Conservation (phyloP, 2,329 filamentous ascomycete species). For the Cordyceps cicadae region DNA sequence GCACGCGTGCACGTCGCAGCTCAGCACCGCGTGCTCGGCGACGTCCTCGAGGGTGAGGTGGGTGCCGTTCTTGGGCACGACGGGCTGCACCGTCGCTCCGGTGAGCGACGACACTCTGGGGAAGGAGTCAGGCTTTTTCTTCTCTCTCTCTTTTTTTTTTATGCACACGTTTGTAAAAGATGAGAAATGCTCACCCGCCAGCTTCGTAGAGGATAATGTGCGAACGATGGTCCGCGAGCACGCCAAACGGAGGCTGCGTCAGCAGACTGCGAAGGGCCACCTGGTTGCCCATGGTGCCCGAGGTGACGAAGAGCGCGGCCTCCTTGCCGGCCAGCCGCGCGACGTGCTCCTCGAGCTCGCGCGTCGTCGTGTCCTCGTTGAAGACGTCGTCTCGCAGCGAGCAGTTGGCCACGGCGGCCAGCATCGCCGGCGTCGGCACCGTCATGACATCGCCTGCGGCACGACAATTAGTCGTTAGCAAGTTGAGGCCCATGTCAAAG, state of each 20-base stretch:
- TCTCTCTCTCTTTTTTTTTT: too few relatives aligned
- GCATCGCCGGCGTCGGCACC: constrained; percentile 72
- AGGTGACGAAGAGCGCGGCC: constrained; percentile 70
- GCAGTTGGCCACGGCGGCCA: constrained; percentile 65
- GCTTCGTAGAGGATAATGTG: constrained; percentile 67
- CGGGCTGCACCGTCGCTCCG: constrained; percentile 59
- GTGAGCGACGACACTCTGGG: constrained; percentile 59
- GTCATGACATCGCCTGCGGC: constrained; percentile 49
- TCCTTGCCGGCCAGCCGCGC: constrained; percentile 68
- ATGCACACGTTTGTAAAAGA: neutral
- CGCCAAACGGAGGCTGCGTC: constrained; percentile 67
- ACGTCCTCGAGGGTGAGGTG: constrained; percentile 75
- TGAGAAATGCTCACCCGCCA: constrained; percentile 40
- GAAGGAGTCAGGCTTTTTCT: neutral
- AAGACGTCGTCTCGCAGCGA: constrained; percentile 80
- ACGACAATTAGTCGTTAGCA: too few relatives aligned
- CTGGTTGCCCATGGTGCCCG: constrained; percentile 93
- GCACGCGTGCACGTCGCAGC: constrained; percentile 66
- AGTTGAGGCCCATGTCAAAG: too few relatives aligned
- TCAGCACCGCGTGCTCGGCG: constrained; percentile 52
- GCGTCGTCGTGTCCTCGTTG: constrained; percentile 70
- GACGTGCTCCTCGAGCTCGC: constrained; percentile 64
- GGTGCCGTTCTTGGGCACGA: constrained; percentile 61
- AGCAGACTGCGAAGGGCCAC: constrained; percentile 72
- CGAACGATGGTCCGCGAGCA: constrained; percentile 69